Base-by-base conservation (phyloP, 78 protist genomes). In the Mastigamoeba balamuthi region DNA sequence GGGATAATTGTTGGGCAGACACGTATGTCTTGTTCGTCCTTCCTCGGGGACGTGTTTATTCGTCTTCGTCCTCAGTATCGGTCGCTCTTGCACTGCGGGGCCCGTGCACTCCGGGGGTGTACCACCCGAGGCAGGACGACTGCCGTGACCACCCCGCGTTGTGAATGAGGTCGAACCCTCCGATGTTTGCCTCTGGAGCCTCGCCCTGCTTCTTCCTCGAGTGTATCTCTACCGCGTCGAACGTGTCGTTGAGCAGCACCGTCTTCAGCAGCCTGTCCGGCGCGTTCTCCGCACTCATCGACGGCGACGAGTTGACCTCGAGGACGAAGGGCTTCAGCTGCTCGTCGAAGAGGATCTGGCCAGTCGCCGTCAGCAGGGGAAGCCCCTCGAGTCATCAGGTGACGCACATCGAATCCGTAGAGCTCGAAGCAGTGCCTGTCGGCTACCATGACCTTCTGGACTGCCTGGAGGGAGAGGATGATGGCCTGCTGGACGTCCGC, bases 361-460 rank as follows among this genome's bases (percentile, higher is more conserved):
- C n/a, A n/a, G n/a, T n/a, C n/a, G n/a, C n/a, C n/a, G n/a, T n/a
- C n/a, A n/a, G n/a, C n/a, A n/a, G n/a, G n/a, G n/a, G n/a, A n/a
- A n/a, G n/a, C n/a, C n/a, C n/a, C n/a, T n/a, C n/a, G n/a, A n/a
- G n/a, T n/a, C n/a, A n/a, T n/a, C n/a, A n/a, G n/a, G n/a, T n/a
- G n/a, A n/a, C n/a, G n/a, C n/a, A n/a, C n/a, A 39, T 88, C 92
- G 48, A 36, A 78, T 40, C 92, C 92, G 70, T 84, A 84, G 58
- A 89, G 65, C 84, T 94, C 94, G 39, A 90, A 90, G 84, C 95
- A 88, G 75, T 86, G 90, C 63, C 85, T 84, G 83, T 90, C 93
- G 33, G 66, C 29, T 42, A 86, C 81, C 67, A 92, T 84, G 53
- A 80, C 52, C 70, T 75, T 53, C 40, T 90, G 93, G 8, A 88